phyloP scores from a whole-genome alignment of 208 protist genomes.

The Trichomonas vaginalis region DNA sequence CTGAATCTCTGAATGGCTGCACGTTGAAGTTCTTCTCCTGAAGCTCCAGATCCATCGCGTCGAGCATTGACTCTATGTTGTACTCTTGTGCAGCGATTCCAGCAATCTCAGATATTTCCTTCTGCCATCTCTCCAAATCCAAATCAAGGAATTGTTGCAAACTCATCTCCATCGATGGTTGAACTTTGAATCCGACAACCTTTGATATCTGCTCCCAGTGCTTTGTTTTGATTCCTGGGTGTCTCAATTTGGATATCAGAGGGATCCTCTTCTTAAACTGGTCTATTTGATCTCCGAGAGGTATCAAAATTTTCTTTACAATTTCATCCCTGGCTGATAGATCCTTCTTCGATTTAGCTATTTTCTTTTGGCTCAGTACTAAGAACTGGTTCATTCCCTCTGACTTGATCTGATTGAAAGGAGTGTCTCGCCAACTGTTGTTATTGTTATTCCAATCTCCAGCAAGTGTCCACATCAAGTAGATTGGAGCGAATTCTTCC shows the following conservation, averaged over 20 bases:
- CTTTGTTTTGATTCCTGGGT: too few species aligned
- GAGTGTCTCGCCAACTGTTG: not conserved
- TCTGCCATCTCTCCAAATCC: constrained; percentile 55
- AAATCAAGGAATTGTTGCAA: constrained; percentile 58
- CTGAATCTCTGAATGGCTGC: not conserved
- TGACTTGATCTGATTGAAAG: not conserved
- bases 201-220: constrained; percentile 63
- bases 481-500: not conserved
- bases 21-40: not conserved
- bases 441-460: not conserved
- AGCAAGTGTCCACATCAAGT: not conserved
- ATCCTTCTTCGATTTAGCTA: not conserved
- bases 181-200: constrained; percentile 49
- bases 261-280: constrained; percentile 77
- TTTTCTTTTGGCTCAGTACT: not conserved
- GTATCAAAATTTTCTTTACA: not conserved
- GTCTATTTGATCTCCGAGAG: constrained; percentile 54
- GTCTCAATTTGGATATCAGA: constrained; percentile 71
- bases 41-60: constrained; percentile 58
- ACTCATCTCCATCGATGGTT: constrained; percentile 38
- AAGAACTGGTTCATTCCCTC: not conserved
- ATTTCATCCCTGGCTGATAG: not conserved
- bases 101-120: constrained; percentile 67
- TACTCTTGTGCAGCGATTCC: constrained; percentile 75
- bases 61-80: constrained; percentile 75